phyloP scores from a whole-genome alignment of 2,329 filamentous ascomycete genomes.

The Parascedosporium putredinis region DNA sequence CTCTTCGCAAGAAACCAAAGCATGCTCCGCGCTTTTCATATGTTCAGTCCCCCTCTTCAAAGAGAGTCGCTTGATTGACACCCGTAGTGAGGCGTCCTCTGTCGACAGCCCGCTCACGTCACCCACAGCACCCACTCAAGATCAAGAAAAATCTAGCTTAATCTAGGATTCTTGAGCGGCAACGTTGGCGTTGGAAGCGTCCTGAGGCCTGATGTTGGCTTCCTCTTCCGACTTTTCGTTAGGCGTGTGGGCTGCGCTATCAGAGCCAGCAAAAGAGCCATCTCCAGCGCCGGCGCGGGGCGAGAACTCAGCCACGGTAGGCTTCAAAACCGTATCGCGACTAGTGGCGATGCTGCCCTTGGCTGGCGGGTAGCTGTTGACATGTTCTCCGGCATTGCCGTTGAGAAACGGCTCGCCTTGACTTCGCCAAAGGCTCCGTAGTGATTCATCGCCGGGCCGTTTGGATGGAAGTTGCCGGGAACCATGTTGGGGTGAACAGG shows the following conservation, averaged over 20 bases:
- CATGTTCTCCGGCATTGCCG: conserved; percentile 11
- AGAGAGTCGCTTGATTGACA: no score
- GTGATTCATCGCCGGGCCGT: conserved; percentile 1
- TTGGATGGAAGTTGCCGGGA: conserved; percentile 16
- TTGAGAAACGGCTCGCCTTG: neutral
- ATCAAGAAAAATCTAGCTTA: neutral
- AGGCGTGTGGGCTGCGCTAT: neutral
- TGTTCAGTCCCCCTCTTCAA: no score
- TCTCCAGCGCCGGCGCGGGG: conserved; percentile 13
- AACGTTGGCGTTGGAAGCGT: neutral
- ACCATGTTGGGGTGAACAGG: conserved; percentile 14
- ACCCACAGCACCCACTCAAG: no score
- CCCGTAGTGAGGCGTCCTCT: no score
- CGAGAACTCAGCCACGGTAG: conserved; percentile 29
- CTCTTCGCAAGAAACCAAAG: no score
- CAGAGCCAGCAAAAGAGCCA: neutral
- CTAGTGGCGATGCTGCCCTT: conserved; percentile 27
- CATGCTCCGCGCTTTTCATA: no score
- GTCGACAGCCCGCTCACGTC: no score
- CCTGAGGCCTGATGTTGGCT: neutral
- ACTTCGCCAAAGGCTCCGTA: conserved; percentile 8
- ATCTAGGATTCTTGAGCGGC: neutral
- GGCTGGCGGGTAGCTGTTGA: conserved; percentile 10
- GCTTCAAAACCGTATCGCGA: conserved; percentile 24
- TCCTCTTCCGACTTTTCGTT: neutral